A percentile compares a stretch with the other conserved stretches of the same genome.
Evolutionary conservation across 371 early-diverging fungal species (phyloP).

Genomic region (Mortierella sp.): DNA sequence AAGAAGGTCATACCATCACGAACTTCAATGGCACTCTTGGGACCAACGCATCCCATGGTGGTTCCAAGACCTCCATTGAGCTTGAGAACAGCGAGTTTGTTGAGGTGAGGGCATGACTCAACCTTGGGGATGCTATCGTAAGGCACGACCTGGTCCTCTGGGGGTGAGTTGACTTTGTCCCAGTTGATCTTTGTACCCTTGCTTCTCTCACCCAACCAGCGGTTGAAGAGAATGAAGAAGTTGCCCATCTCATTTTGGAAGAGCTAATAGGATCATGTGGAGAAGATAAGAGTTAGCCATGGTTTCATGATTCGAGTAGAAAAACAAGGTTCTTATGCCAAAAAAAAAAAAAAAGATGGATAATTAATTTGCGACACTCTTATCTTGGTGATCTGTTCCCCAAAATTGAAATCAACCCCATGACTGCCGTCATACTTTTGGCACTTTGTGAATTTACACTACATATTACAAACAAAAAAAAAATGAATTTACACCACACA

Average conservation of each 20-base stretch:
- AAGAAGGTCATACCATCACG: constrained; percentile 99
- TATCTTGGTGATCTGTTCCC: neutral
- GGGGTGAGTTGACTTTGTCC: constrained; percentile 94
- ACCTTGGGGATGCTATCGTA: constrained; percentile 77
- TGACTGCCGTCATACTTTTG: neutral
- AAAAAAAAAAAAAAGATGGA: too few species aligned
- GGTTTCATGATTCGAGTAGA: neutral
- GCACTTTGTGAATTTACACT: too few species aligned
- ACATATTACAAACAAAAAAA: neutral
- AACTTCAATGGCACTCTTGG: constrained; percentile 99
- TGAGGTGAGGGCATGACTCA: constrained; percentile 70
- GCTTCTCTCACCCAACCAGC: constrained; percentile 86
- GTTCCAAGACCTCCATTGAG: constrained; percentile 99
- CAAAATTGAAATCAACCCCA: neutral
- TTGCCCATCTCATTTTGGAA: constrained; percentile 86
- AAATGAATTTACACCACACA: neutral
- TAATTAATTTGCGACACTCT: neutral
- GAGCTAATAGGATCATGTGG: constrained; percentile 24
- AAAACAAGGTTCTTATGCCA: too few species aligned
- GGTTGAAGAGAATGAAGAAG: constrained; percentile 91
- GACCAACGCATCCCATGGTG: constrained; percentile 99
- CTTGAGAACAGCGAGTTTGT: constrained; percentile 98
- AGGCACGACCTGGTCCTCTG: constrained; percentile 85
- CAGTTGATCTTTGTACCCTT: constrained; percentile 90
- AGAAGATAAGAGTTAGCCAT: neutral